phyloP scores from a whole-genome alignment of 345 rosid genomes.

The Viola odorata region DNA sequence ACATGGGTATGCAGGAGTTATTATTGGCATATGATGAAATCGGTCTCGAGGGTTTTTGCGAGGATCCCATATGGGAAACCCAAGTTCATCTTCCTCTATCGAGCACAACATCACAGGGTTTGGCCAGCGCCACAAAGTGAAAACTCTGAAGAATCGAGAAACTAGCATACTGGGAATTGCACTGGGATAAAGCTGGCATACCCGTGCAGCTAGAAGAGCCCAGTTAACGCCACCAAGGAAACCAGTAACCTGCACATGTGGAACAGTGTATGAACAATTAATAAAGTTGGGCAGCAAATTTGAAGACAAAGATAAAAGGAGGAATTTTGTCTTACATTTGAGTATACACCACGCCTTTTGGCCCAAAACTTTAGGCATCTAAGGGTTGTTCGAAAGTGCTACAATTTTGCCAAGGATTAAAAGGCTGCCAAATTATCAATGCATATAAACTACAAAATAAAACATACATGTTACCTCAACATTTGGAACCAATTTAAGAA shows the following conservation, averaged over 20 bases:
- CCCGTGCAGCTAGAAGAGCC: constrained; percentile 71
- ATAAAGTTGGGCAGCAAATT: not conserved
- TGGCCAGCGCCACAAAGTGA: constrained; percentile 78
- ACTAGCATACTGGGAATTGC: constrained; percentile 70
- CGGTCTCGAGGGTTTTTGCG: constrained; percentile 63
- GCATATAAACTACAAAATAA: not conserved
- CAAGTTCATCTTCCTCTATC: constrained; percentile 58
- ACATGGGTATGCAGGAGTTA: constrained; percentile 81
- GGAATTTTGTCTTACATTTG: constrained; percentile 45
- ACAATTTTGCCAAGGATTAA: constrained; percentile 10
- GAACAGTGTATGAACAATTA: not conserved
- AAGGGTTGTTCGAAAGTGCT: constrained; percentile 61
- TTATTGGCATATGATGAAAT: constrained; percentile 63
- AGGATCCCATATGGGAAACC: constrained; percentile 69
- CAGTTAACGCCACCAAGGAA: constrained; percentile 75
- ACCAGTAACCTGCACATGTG: constrained; percentile 51
- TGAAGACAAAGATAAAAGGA: not conserved
- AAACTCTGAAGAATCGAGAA: constrained; percentile 63
- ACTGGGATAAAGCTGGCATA: constrained; percentile 76
- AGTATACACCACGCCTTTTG: constrained; percentile 64
- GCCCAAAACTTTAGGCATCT: constrained; percentile 76
- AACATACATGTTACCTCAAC: constrained; percentile 7
- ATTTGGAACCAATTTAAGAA: constrained; percentile 24
- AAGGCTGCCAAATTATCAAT: not conserved
- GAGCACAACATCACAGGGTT: constrained; percentile 76